Evolutionary conservation across 2,329 filamentous ascomycete species (phyloP), one percentile per base, ranked within the genome.

Genomic region (Verticillium longisporum): DNA sequence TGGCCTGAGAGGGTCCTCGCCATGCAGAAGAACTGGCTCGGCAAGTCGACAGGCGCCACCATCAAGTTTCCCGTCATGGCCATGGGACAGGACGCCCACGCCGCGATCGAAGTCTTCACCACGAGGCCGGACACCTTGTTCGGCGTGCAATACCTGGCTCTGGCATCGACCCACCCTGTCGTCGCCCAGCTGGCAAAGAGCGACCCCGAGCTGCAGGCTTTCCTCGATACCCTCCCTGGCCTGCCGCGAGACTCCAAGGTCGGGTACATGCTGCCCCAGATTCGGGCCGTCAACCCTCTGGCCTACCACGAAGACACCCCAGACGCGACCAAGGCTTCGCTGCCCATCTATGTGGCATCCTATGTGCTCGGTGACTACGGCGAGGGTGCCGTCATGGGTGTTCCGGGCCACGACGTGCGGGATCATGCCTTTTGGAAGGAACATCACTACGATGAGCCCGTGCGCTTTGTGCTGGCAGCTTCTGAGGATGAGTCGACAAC

Each of bases 21-120:
- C 3, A 92, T 95, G 85, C 92, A 97, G 73, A 87, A 83, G 68
- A 92, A 96, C 70, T 97, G 92, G 92, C 81, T 97, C 32, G 92
- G 92, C 33, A 90, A 87, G 69, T 95, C 91, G 1, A 79, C 80
- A 10, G 91, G 91, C 31, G 88, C 88, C 15, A 82, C 84, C 63
- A 81, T 96, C 70, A 86, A 84, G 67, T 96, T 96, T 63, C 82
- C 83, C 1, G 72, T 93, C 41, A 66, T 82, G 65, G 74, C 77
- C 9, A 70, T 75, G 58, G 73, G 77, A 62, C 68, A 75, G 64
- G 69, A 75, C 56, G 62, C 78, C 59, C 69, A 75, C 33, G 74
- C 79, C 4, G 73, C 80, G 26, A 80, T 95, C 38, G 83, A 91
- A 66, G 87, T 95, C 9, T 96, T 91, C 70, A 96, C 92, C 1